These are phyloP conservation scores for Stylonectria norvegica DNA, from an alignment of 2,329 filamentous ascomycete genomes.

Conservation along the genomic window DNA sequence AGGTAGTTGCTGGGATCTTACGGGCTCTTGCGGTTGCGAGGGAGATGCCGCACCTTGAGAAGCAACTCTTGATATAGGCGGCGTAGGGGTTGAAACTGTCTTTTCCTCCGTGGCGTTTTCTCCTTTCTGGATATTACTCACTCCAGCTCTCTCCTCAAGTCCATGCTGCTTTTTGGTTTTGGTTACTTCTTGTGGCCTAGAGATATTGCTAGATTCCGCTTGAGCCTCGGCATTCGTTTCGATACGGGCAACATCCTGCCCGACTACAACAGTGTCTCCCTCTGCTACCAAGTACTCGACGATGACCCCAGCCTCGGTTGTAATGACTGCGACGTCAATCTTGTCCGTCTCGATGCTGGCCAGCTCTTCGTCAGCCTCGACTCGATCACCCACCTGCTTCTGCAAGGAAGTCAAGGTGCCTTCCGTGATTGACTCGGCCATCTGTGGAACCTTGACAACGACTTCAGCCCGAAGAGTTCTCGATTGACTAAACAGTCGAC, in stretches of 20 bases:
- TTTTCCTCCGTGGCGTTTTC: too few species aligned
- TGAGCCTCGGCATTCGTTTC: slow-evolving; percentile 24
- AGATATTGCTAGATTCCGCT: slow-evolving; percentile 7
- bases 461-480: slow-evolving; percentile 18
- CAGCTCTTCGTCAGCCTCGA: slow-evolving; percentile 32
- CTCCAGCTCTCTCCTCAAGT: too few species aligned
- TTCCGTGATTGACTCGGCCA: slow-evolving; percentile 34
- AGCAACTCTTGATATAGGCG: too few species aligned
- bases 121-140: too few species aligned
- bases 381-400: slow-evolving; percentile 30
- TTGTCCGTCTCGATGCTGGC: slow-evolving; percentile 35
- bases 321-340: slow-evolving; percentile 31
- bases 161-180: too few species aligned
- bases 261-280: slow-evolving; percentile 32
- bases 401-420: slow-evolving; percentile 26
- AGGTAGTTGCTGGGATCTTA: slow-evolving; percentile 3
- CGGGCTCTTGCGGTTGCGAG: not conserved
- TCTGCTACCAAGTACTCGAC: slow-evolving; percentile 31
- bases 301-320: slow-evolving; percentile 23
- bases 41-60: not conserved
- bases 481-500: slow-evolving; percentile 21
- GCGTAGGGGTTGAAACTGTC: not conserved
- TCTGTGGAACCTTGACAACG: slow-evolving; percentile 28
- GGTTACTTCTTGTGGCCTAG: slow-evolving; percentile 15
- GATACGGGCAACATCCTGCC: slow-evolving; percentile 29